These are phyloP conservation scores for Aspergillus neotritici DNA, from an alignment of 2,329 filamentous ascomycete species.

Conservation along the genomic window DNA sequence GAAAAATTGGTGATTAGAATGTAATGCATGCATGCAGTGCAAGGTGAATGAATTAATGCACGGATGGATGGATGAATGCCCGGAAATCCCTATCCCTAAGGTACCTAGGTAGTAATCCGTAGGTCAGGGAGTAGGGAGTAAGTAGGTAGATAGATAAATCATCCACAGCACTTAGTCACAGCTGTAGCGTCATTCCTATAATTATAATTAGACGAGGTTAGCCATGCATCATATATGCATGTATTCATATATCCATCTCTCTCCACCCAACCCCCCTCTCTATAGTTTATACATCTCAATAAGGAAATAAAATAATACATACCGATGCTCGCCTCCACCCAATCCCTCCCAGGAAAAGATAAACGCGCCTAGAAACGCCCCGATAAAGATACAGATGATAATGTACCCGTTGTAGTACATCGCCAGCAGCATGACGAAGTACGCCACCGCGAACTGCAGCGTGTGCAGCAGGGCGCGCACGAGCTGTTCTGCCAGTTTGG, in stretches of 20 bases:
- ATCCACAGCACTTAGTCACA: constrained; percentile 14
- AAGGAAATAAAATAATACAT: constrained; percentile 19
- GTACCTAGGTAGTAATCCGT: too few relatives aligned
- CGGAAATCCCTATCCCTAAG: too few relatives aligned
- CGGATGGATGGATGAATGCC: too few relatives aligned
- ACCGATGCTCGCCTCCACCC: constrained; percentile 7
- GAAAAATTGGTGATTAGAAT: too few relatives aligned
- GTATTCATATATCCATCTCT: too few relatives aligned
- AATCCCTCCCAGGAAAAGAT: constrained; percentile 63
- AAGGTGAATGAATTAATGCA: too few relatives aligned
- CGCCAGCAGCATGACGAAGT: constrained; percentile 67
- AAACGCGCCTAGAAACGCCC: constrained; percentile 66
- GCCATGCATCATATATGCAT: constrained; percentile 6
- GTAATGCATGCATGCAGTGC: too few relatives aligned
- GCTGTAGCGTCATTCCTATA: constrained; percentile 19
- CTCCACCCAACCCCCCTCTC: too few relatives aligned
- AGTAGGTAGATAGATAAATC: too few relatives aligned
- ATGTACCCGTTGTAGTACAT: constrained; percentile 69
- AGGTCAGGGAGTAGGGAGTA: too few relatives aligned
- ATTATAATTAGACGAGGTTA: background rate
- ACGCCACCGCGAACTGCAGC: constrained; percentile 67
- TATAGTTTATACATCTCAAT: too few relatives aligned
- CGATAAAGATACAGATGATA: constrained; percentile 75
- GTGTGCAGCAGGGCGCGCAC: constrained; percentile 63
- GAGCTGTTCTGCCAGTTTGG: constrained; percentile 60